phyloP scores from a whole-genome alignment of 2,329 filamentous ascomycete species.

The Alternaria infectoria region DNA sequence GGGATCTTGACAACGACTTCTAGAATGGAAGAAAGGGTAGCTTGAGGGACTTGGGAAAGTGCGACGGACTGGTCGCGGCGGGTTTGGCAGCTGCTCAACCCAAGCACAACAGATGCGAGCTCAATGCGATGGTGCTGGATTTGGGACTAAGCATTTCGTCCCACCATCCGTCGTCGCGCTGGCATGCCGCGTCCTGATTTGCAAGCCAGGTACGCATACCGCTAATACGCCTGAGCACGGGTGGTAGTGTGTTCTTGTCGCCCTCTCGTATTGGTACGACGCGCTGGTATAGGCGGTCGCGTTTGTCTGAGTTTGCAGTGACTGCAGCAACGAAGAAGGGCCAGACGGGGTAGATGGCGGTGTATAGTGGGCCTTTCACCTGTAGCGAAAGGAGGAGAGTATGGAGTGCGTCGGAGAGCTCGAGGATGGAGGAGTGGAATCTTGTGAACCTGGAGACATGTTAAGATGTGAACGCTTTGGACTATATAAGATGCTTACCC shows the following conservation, averaged over 20 bases:
- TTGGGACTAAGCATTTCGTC: constrained; percentile 42
- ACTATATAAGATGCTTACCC: constrained; percentile 23
- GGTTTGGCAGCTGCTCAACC: constrained; percentile 8
- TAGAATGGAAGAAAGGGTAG: not conserved
- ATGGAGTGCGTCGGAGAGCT: constrained; percentile 34
- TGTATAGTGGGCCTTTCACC: constrained; percentile 41
- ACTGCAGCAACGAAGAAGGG: constrained; percentile 43
- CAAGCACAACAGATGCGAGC: constrained; percentile 20
- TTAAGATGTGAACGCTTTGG: not conserved
- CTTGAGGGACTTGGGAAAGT: not conserved
- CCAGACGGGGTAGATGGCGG: constrained; percentile 43
- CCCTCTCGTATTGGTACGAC: constrained; percentile 41
- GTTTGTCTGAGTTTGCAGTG: constrained; percentile 39
- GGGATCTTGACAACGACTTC: not conserved
- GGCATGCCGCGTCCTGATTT: constrained; percentile 30
- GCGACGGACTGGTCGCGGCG: no score
- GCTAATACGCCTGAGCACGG: constrained; percentile 39
- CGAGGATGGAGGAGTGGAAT: constrained; percentile 38
- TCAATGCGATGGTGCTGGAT: constrained; percentile 30
- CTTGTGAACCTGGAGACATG: constrained; percentile 31
- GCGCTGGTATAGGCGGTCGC: constrained; percentile 38
- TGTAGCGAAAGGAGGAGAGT: constrained; percentile 33
- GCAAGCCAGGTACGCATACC: constrained; percentile 41
- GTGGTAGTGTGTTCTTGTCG: constrained; percentile 40
- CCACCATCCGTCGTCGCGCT: constrained; percentile 39